phyloP scores from a whole-genome alignment of 2,329 filamentous ascomycete genomes.

The Penicillium sp. region DNA sequence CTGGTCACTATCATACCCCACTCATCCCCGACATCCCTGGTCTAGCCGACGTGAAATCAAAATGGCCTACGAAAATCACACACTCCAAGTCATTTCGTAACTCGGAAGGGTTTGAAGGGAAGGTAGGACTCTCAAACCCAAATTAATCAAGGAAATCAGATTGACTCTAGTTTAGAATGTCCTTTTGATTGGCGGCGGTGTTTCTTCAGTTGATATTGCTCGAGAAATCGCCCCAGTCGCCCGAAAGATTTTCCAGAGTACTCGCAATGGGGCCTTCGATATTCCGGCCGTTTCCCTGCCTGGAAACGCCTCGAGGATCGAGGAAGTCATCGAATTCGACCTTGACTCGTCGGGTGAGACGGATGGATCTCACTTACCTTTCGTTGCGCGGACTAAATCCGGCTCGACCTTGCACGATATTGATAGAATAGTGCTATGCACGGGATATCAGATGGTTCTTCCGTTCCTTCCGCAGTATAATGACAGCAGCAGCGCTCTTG shows the following conservation, averaged over 20 bases:
- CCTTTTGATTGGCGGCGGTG: slow-evolving; percentile 60
- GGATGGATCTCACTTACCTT: slow-evolving; percentile 49
- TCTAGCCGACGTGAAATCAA: slow-evolving; percentile 50
- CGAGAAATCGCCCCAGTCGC: slow-evolving; percentile 54
- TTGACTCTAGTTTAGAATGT: slow-evolving; percentile 48
- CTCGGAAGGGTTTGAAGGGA: slow-evolving; percentile 55
- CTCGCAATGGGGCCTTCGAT: slow-evolving; percentile 65
- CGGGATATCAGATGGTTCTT: slow-evolving; percentile 70
- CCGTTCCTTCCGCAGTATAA: slow-evolving; percentile 64
- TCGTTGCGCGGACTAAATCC: slow-evolving; percentile 57
- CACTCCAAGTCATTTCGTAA: slow-evolving; percentile 59
- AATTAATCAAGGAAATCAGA: background rate
- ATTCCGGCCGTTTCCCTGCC: slow-evolving; percentile 60
- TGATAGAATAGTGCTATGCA: slow-evolving; percentile 67
- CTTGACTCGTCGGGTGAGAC: background rate
- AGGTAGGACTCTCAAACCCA: slow-evolving; percentile 44
- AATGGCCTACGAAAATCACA: slow-evolving; percentile 50
- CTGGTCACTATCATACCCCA: slow-evolving; percentile 59
- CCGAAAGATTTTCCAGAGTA: slow-evolving; percentile 57
- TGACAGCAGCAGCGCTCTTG: slow-evolving; percentile 50
- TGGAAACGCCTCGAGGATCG: slow-evolving; percentile 55
- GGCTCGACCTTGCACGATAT: slow-evolving; percentile 60
- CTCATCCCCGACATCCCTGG: slow-evolving; percentile 56
- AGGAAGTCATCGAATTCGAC: slow-evolving; percentile 56
- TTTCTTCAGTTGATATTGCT: slow-evolving; percentile 60